Conservation (phyloP, 139 green algal genomes). For the Nannochloris sp. region DNA sequence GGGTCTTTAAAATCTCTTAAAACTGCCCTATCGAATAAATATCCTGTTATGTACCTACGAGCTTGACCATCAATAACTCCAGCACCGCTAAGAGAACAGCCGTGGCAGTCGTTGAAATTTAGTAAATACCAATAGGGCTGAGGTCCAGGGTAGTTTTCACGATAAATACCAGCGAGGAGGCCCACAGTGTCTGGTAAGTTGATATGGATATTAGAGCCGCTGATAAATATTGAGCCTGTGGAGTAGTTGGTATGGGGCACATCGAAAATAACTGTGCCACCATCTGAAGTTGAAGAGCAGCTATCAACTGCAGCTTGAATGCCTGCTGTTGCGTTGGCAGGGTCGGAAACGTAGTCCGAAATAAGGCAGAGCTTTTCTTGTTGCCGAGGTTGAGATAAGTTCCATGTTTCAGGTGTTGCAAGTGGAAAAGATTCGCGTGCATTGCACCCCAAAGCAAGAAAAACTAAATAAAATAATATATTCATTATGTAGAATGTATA, state of each 20-base stretch:
- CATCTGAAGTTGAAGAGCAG: not conserved
- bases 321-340: not conserved
- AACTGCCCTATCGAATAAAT: not conserved
- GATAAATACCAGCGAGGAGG: constrained; percentile 4
- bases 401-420: no score
- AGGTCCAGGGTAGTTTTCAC: not conserved
- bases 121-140: constrained; percentile 7
- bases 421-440: no score
- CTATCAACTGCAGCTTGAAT: constrained; percentile 10
- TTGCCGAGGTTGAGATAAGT: no score
- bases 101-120: constrained; percentile 13
- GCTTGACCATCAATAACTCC: constrained; percentile 14
- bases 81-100: constrained; percentile 10
- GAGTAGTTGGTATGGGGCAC: not conserved
- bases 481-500: not conserved
- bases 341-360: not conserved
- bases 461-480: not conserved
- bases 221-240: not conserved
- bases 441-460: no score
- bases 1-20: constrained; percentile 10
- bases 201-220: constrained; percentile 9
- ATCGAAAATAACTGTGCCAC: constrained; percentile 10
- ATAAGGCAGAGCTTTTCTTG: no score
- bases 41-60: not conserved
- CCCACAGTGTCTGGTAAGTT: not conserved